Base-by-base conservation (phyloP, 2,329 filamentous ascomycete species). In the Myriosclerotinia curreyana region DNA sequence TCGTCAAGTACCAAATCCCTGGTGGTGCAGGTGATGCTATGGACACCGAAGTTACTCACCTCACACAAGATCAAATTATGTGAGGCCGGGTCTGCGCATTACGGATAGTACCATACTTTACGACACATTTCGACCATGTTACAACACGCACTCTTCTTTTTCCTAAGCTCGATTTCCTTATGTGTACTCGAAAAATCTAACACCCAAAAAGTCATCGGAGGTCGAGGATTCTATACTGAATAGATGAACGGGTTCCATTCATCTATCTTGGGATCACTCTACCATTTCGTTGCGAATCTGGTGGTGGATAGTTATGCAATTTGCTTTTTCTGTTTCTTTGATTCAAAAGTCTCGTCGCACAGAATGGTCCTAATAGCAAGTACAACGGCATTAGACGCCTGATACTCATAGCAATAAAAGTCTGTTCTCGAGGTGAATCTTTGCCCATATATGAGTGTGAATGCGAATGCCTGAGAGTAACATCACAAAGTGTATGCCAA, bases 1-100 rank as follows among this genome's bases (percentile, higher is more conserved):
- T 91, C 74, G 94, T 97, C 80, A 96, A 95, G 78, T 98, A 98
- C 78, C 81, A 91, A 69, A 94, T 89, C 75, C 81, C 85, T 61
- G 83, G 85, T 49, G 79, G 79, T 52, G 55, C 55, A 15, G 79
- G 77, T 25, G 80, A 79, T 68, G 83, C 81, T 71, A 96, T 97
- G 92, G 93, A 97, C 70, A 91, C 88, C 42, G 87, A 92, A 67
- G 85, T 90, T 69, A 85, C 82, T 59, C 89, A 88, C 66, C 79
- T 96, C 75, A 96, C 92, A n/a, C 95, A 98, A 78, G 94, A 98
- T 75, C 93, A 98, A 81, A 97, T 98, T 79, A 96, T 98, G 93
- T 98, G 55, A 79, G 67, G 67, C 52, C 46, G 15, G 20, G n/a
- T 65, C 40, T 60, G 31, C 44, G 22, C 58, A 31, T 25, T 17